A percentile compares a stretch with the other conserved stretches of the same genome.
Evolutionary conservation across 2,329 filamentous ascomycete genomes (phyloP).

Genomic region (Talaromyces sp.): DNA sequence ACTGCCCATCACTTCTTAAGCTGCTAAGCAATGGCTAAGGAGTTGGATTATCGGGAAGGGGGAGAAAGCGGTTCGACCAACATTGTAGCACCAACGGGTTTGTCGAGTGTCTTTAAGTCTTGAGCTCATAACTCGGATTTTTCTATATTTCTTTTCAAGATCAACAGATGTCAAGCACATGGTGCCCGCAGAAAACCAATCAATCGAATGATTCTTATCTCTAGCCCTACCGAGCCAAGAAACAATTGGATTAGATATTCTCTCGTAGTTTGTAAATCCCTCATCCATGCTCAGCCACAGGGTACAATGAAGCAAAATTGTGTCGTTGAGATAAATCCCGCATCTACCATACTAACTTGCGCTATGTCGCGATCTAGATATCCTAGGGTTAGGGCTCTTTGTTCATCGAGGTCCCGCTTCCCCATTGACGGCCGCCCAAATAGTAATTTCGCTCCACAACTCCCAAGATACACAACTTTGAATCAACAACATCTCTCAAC

Average conservation of each 20-base stretch:
- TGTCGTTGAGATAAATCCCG: conserved; percentile 8
- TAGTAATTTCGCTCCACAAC: conserved; percentile 4
- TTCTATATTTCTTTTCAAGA: not conserved
- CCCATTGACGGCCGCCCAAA: not conserved
- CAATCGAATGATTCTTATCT: not conserved
- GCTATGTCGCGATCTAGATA: not conserved
- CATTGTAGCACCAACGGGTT: not conserved
- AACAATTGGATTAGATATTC: conserved; percentile 4
- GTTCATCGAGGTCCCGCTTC: not conserved
- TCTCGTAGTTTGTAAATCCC: not conserved
- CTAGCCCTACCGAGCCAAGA: not conserved
- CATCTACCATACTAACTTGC: not conserved
- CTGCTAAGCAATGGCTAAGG: not conserved
- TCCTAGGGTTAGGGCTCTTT: not conserved
- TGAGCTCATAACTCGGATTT: not conserved
- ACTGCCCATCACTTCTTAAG: not conserved
- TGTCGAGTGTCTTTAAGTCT: not conserved
- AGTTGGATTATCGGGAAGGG: not conserved
- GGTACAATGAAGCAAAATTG: not conserved
- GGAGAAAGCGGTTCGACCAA: not conserved
- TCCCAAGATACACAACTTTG: not conserved
- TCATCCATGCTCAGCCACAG: not conserved
- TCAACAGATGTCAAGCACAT: not conserved
- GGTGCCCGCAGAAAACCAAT: not conserved
- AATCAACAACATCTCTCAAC: not conserved